A percentile compares a stretch with the other conserved stretches of the same genome.
These are phyloP conservation scores for Lichtheimia hyalospora DNA, from an alignment of 371 early-diverging fungal species.

Conservation along the genomic window DNA sequence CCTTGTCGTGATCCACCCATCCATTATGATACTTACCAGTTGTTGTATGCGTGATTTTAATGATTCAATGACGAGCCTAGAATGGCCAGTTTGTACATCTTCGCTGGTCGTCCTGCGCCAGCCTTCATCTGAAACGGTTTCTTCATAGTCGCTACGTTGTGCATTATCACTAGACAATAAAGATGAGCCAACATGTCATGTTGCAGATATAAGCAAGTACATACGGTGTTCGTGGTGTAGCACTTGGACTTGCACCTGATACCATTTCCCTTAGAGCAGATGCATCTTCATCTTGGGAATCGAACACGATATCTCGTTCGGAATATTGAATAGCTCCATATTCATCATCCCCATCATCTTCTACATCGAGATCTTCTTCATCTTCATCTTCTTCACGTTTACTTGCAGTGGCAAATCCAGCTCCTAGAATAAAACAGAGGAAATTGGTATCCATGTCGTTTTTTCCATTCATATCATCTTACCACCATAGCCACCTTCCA, in stretches of 20 bases:
- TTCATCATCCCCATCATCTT: constrained; percentile 72
- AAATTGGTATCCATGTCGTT: too few relatives aligned
- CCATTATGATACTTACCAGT: constrained; percentile 31
- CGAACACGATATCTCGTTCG: constrained; percentile 59
- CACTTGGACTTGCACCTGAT: constrained; percentile 17
- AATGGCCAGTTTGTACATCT: constrained; percentile 31
- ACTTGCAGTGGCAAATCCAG: constrained; percentile 53
- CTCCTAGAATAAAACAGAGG: constrained; percentile 34
- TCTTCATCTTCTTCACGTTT: constrained; percentile 70
- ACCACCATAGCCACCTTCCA: constrained; percentile 79
- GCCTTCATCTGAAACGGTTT: constrained; percentile 33
- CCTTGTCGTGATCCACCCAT: background rate
- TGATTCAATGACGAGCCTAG: constrained; percentile 73
- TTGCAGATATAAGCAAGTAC: too few relatives aligned
- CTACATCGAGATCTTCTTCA: constrained; percentile 81
- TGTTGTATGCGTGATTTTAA: constrained; percentile 72
- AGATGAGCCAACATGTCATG: background rate
- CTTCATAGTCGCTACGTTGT: constrained; percentile 36
- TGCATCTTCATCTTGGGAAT: constrained; percentile 53
- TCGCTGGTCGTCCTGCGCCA: constrained; percentile 23
- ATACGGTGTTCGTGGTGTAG: constrained; percentile 14
- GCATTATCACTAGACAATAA: constrained; percentile 9
- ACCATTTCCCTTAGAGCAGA: constrained; percentile 50
- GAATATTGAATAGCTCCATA: constrained; percentile 77
- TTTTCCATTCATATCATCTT: background rate